A percentile compares a stretch with the other conserved stretches of the same genome.
phyloP scores from a whole-genome alignment of 106 monocot genomes.

The Allium sativum region DNA sequence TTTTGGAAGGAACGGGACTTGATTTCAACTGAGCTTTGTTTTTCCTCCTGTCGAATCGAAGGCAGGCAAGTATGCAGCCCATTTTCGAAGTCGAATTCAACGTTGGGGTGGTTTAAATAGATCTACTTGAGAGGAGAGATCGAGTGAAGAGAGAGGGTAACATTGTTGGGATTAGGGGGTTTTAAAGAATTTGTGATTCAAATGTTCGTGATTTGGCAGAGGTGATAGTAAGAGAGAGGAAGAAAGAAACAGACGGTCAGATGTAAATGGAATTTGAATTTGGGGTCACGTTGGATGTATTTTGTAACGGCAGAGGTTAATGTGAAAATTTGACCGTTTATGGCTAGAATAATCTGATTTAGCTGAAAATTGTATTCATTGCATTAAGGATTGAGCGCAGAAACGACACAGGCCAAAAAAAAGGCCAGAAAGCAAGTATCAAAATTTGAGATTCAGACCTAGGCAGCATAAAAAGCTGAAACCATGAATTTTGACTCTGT shows the following conservation, averaged over 20 bases:
- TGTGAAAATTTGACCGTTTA: no score
- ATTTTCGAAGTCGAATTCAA: not conserved
- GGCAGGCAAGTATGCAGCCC: constrained; percentile 11
- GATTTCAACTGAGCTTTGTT: constrained; percentile 8
- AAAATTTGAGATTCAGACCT: no score
- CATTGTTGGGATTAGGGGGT: constrained; percentile 1
- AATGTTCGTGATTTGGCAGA: not conserved
- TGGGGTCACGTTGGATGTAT: not conserved
- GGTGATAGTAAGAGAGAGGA: not conserved
- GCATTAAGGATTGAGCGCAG: no score
- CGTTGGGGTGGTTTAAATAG: not conserved
- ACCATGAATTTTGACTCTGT: no score
- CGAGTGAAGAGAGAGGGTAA: not conserved
- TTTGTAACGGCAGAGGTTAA: no score
- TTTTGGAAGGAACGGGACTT: constrained; percentile 12
- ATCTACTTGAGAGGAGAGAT: not conserved
- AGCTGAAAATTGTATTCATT: no score
- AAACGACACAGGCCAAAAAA: no score
- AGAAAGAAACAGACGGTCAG: not conserved
- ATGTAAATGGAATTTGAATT: not conserved
- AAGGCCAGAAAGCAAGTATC: no score
- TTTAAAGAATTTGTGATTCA: not conserved
- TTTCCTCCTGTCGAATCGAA: constrained; percentile 7
- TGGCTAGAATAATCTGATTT: no score
- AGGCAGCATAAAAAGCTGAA: no score